Evolutionary conservation across 805 yeast genomes (phyloP), one percentile per base, ranked within the genome.

Genomic region (Yamadazyma nakazawae): DNA sequence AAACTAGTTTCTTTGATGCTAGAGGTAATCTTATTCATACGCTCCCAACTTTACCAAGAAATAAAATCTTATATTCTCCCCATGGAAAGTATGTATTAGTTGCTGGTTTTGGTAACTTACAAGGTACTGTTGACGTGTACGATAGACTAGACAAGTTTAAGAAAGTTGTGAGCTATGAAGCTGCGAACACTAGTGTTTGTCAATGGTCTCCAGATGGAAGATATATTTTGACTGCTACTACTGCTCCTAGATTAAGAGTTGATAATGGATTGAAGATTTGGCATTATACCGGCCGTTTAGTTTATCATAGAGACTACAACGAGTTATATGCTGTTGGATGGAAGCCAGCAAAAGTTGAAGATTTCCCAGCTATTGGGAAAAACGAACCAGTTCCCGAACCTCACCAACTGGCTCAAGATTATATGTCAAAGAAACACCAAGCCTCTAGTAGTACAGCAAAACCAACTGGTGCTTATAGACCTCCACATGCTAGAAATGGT

Each of bases 191-290:
- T 13, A 85, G 96, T n/a, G 95, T 85, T 38, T 92, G 97, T 65
- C 88, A 88, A 64, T 94, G 99, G 99, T 84, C 95, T 2, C 99
- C 99, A 9, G 96, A 94, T 68, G 98, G 99, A 34, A 82, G 94
- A 60, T 90, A 78, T 61, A 82, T 94, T 48, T 71, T 94, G 65
- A 92, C 98, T 13, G 98, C 99, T 16, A 95, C 98, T 5, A 94
- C 98, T 0, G 82, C 97, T 17, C 99, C 99, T 53, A 80, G 99
- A 58, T 79, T 94, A 57, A 82, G 99, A 61, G 99, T 94, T 36
- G 99, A 95, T 68, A 94, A 94, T 64, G 92, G 97, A 50, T 83
- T 85, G 57, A 88, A 88, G 67, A 76, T 94, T 58, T 94, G 98
- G 97, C 95, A 94, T 66, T 89, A 83, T 46, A 75, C 82, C 50